Evolutionary conservation across 768 basidiomycete species (phyloP).

Genomic region (Kwoniella dendrophila): DNA sequence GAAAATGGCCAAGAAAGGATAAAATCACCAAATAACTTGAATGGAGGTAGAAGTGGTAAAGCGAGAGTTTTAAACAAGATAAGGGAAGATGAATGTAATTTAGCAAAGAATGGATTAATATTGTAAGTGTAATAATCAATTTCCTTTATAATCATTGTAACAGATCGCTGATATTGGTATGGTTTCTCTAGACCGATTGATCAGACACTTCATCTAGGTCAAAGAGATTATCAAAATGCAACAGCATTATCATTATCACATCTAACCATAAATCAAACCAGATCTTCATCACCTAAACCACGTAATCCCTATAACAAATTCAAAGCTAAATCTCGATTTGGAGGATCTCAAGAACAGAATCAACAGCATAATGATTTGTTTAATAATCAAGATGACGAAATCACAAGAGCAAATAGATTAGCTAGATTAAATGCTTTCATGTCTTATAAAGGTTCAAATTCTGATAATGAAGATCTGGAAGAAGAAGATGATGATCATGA

Average conservation of each 20-base stretch:
- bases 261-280: constrained; percentile 27
- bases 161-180: neutral
- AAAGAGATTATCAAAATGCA: constrained; percentile 39
- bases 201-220: constrained; percentile 32
- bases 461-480: constrained; percentile 25
- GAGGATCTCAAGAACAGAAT: neutral
- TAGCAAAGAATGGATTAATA: constrained; percentile 34
- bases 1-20: neutral
- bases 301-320: neutral
- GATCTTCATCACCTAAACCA: constrained; percentile 12
- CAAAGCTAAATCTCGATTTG: neutral
- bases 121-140: constrained; percentile 28
- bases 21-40: too few species aligned
- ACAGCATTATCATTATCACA: constrained; percentile 30
- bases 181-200: constrained; percentile 31
- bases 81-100: constrained; percentile 18
- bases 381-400: constrained; percentile 31
- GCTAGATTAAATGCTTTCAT: constrained; percentile 46
- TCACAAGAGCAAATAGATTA: constrained; percentile 32
- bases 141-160: neutral
- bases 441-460: constrained; percentile 29
- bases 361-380: neutral
- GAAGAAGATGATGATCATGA: constrained; percentile 24
- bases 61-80: constrained; percentile 34
- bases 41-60: constrained; percentile 31